Percentiles rank a stretch among this genome's conserved stretches.
These are phyloP conservation scores for Patellaria atrata DNA, from an alignment of 495 filamentous ascomycete species.

Conservation along the genomic window DNA sequence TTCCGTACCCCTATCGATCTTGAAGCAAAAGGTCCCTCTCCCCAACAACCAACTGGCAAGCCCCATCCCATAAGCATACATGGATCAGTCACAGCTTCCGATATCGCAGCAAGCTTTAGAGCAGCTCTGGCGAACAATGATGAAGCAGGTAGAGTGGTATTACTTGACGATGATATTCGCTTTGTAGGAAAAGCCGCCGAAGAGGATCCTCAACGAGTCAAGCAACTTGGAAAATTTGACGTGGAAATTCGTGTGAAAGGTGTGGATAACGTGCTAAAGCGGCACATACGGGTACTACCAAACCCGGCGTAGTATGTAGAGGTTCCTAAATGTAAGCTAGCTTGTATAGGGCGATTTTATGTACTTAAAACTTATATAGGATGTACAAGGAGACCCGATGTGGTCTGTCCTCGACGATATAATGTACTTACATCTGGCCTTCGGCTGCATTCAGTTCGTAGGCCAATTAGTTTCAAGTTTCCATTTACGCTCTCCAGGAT, in stretches of 20 bases:
- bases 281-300: constrained; percentile 32
- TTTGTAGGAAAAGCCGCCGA: constrained; percentile 28
- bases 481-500: no score
- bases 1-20: constrained; percentile 34
- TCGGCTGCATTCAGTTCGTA: no score
- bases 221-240: constrained; percentile 38
- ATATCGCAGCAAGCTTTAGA: constrained; percentile 36
- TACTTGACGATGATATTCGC: constrained; percentile 36
- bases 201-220: constrained; percentile 28
- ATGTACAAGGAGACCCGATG: no score
- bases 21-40: constrained; percentile 18
- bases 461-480: no score
- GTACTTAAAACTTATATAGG: no score
- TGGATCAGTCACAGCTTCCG: constrained; percentile 40
- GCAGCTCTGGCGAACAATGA: constrained; percentile 33
- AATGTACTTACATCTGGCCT: no score
- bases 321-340: no score
- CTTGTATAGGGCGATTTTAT: no score
- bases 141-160: constrained; percentile 35
- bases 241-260: constrained; percentile 41
- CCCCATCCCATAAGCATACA: constrained; percentile 30
- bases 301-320: constrained; percentile 1
- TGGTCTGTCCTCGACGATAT: no score
- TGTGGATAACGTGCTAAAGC: constrained; percentile 27
- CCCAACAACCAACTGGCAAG: constrained; percentile 12